Percentiles rank a stretch among this genome's conserved stretches.
Conservation (phyloP, 2,329 filamentous ascomycete species). For the Metarhizium guizhouense region DNA sequence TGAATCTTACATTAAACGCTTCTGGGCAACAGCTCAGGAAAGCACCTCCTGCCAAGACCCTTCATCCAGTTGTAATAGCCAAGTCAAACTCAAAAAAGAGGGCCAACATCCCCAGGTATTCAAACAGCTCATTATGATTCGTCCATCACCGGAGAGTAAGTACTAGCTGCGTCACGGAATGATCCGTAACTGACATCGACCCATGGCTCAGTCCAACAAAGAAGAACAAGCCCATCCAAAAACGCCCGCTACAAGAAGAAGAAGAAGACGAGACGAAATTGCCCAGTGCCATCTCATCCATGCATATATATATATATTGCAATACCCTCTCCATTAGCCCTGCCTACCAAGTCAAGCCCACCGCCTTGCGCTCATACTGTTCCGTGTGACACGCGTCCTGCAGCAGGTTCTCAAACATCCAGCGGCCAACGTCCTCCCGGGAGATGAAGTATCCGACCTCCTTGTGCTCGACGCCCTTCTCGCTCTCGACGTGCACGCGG, state of each 20-base stretch:
- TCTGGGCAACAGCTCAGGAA: too few species aligned
- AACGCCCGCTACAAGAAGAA: neutral
- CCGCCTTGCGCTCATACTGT: slow-evolving; percentile 19
- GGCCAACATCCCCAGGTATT: too few species aligned
- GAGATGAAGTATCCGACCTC: slow-evolving; percentile 32
- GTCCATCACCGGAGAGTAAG: too few species aligned
- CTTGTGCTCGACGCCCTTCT: slow-evolving; percentile 21
- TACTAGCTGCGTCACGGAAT: too few species aligned
- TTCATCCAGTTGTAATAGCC: too few species aligned
- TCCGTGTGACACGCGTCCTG: slow-evolving; percentile 4
- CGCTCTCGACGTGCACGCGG: slow-evolving; percentile 24
- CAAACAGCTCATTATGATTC: too few species aligned
- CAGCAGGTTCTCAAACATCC: slow-evolving; percentile 30
- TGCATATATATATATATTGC: slow-evolving; percentile 12
- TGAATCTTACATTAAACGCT: too few species aligned
- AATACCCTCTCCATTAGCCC: neutral
- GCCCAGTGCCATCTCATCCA: neutral
- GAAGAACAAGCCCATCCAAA: too few species aligned
- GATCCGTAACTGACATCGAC: too few species aligned
- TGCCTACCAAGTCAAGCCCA: slow-evolving; percentile 19
- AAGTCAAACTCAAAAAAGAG: too few species aligned
- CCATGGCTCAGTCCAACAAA: too few species aligned
- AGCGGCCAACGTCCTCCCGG: slow-evolving; percentile 31
- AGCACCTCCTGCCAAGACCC: too few species aligned
- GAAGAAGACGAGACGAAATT: neutral